Conservation (phyloP, 306 rosid species). For the Fragaria nilgerrensis region DNA sequence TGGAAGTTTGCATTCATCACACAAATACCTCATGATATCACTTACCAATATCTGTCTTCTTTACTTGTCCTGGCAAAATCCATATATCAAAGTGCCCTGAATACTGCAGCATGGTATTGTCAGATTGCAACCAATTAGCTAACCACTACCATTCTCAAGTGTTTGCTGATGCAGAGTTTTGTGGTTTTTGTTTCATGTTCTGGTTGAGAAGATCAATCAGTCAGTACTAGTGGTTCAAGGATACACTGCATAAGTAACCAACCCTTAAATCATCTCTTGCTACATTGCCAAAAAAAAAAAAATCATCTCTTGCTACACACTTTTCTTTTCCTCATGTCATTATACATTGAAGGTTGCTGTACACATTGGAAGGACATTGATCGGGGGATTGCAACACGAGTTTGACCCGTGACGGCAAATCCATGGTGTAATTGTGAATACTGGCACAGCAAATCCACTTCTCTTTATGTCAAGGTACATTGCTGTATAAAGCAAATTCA, state of each 20-base stretch:
- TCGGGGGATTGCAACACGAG: conserved; percentile 78
- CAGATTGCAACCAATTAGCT: neutral
- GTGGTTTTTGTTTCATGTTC: conserved; percentile 38
- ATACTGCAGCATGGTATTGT: neutral
- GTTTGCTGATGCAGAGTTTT: neutral
- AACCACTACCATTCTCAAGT: neutral
- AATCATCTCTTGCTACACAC: no score
- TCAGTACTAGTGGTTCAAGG: conserved; percentile 19
- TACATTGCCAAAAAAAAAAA: neutral
- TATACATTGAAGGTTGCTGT: conserved; percentile 49
- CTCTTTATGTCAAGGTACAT: conserved; percentile 72
- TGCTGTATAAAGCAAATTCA: neutral
- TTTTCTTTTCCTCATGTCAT: neutral
- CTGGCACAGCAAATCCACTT: conserved; percentile 44
- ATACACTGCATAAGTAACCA: conserved; percentile 47
- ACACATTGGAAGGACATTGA: conserved; percentile 60
- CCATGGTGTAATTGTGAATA: conserved; percentile 72
- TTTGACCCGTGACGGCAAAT: conserved; percentile 84
- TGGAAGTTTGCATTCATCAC: neutral
- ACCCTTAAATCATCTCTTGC: conserved; percentile 5
- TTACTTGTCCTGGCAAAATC: neutral
- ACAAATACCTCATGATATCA: neutral
- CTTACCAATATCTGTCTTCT: neutral
- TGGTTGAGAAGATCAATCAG: conserved; percentile 77
- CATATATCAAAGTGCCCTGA: neutral